Conservation (phyloP, 2,329 filamentous ascomycete species). For the Biscogniauxia marginata region DNA sequence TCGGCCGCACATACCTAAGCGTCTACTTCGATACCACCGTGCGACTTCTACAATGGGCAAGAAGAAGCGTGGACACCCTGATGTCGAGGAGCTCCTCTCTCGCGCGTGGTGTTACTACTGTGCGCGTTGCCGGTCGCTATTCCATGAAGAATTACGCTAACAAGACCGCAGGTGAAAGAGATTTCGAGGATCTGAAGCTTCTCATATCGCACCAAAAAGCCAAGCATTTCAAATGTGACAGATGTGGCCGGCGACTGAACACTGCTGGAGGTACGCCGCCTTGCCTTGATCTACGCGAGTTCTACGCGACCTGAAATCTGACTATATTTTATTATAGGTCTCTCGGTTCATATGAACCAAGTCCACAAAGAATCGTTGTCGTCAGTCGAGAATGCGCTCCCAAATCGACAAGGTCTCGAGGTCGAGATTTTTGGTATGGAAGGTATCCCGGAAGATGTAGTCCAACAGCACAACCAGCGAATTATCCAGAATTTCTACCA, state of each 20-base stretch:
- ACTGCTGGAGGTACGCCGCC: conserved; percentile 79
- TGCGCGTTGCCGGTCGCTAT: conserved; percentile 33
- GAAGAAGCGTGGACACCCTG: conserved; percentile 83
- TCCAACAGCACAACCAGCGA: conserved; percentile 79
- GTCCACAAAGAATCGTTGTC: conserved; percentile 93
- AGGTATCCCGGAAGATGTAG: conserved; percentile 84
- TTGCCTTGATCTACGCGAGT: conserved; percentile 1
- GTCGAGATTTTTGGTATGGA: conserved; percentile 99
- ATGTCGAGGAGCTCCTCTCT: conserved; percentile 82
- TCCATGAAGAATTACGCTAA: conserved; percentile 24
- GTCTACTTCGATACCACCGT: too few species aligned
- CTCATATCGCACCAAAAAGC: conserved; percentile 96
- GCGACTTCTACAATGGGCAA: conserved; percentile 67
- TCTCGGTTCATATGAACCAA: conserved; percentile 96
- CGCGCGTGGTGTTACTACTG: conserved; percentile 99
- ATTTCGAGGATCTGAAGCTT: conserved; percentile 96
- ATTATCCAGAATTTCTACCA: conserved; percentile 85
- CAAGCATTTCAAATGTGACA: conserved; percentile 98
- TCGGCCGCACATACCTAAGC: not conserved
- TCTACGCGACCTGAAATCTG: conserved; percentile 5
- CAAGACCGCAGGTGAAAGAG: conserved; percentile 67
- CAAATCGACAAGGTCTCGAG: conserved; percentile 80
- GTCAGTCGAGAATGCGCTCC: conserved; percentile 87
- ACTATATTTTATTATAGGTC: conserved; percentile 53
- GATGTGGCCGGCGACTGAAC: conserved; percentile 83